Evolutionary conservation across 2,329 filamentous ascomycete genomes (phyloP), one percentile per base, ranked within the genome.

Genomic region (Amylocarpus encephaloides): DNA sequence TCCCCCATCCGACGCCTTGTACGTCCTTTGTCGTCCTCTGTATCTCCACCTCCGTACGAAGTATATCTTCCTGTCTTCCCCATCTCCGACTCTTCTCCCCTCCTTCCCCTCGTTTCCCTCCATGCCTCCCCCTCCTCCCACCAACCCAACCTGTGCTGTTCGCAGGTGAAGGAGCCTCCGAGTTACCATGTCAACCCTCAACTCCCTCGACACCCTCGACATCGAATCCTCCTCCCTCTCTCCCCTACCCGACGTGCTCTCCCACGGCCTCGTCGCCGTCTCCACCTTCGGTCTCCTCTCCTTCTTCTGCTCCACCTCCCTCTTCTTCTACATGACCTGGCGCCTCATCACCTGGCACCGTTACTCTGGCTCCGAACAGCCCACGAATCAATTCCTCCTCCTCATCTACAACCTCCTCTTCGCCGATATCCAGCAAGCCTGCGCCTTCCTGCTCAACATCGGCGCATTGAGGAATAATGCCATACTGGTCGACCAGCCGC

Each of bases 391-490:
- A 64, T 85, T 86, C 60, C 73, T 86, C 26, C 70, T 87, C 0
- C 71, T 88, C 4, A 83, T 87, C 51, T 78, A 85, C 63, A 87
- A 87, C 62, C 74, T 88, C 0, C 70, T 88, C 5, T 67, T 85
- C 18, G 83, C 84, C 51, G 84, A 88, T 58, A 74, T 85, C 49
- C 79, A 83, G 59, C 84, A 87, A 60, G 74, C 79, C 6, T 64
- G 79, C 0, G 79, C 81, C 3, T 88, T 86, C 61, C 59, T 83
- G 39, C 70, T 86, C 43, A 85, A 82, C 53, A 73, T 75, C 3
- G 69, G 75, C 33, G 84, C 83, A 76, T 68, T 85, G 5, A 64
- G 67, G 1, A 63, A 69, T 12, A 71, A 83, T 62, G 71, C 69
- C 0, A 74, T 87, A 13, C 59, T 73, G 1, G 78, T 82, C 1